These are phyloP conservation scores for Ceratocystis eucalypticola DNA, from an alignment of 2,329 filamentous ascomycete species.

Conservation along the genomic window DNA sequence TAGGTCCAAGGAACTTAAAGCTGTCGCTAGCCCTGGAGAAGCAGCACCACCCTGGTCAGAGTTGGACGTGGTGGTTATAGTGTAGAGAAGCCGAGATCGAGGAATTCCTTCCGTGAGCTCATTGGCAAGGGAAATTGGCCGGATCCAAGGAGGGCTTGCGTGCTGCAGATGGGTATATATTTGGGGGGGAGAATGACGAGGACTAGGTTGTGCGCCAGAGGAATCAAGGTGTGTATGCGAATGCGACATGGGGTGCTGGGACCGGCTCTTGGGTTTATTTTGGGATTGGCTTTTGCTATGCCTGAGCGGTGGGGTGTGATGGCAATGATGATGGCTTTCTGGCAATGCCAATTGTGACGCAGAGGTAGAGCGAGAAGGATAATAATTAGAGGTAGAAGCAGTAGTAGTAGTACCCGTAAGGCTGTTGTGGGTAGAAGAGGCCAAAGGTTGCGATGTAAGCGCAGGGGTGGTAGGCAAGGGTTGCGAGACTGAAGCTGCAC, in stretches of 20 bases:
- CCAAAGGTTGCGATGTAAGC: conserved; percentile 1
- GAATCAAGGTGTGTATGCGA: conserved; percentile 3
- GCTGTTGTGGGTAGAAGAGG: not conserved
- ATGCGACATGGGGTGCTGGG: conserved; percentile 10
- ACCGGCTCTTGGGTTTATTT: not conserved
- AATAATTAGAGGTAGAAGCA: not conserved
- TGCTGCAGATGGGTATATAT: conserved; percentile 1
- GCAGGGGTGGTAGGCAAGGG: conserved; percentile 16
- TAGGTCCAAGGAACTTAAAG: conserved; percentile 17
- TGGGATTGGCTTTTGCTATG: not conserved
- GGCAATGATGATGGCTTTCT: not conserved
- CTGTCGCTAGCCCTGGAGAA: conserved; percentile 10
- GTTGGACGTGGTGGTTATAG: conserved; percentile 14
- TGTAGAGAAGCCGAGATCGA: conserved; percentile 19
- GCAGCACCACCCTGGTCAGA: conserved; percentile 13
- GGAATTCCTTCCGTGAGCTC: conserved; percentile 18
- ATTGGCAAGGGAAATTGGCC: conserved; percentile 17
- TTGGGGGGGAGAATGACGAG: conserved; percentile 1
- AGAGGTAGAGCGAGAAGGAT: not conserved
- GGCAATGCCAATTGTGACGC: not conserved
- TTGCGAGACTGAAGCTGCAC: conserved; percentile 3
- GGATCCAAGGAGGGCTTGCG: conserved; percentile 15
- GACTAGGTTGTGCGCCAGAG: not conserved
- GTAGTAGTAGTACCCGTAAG: not conserved
- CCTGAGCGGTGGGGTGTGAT: not conserved